phyloP scores from a whole-genome alignment of 2,329 filamentous ascomycete genomes.

The Neofusicoccum ribis region DNA sequence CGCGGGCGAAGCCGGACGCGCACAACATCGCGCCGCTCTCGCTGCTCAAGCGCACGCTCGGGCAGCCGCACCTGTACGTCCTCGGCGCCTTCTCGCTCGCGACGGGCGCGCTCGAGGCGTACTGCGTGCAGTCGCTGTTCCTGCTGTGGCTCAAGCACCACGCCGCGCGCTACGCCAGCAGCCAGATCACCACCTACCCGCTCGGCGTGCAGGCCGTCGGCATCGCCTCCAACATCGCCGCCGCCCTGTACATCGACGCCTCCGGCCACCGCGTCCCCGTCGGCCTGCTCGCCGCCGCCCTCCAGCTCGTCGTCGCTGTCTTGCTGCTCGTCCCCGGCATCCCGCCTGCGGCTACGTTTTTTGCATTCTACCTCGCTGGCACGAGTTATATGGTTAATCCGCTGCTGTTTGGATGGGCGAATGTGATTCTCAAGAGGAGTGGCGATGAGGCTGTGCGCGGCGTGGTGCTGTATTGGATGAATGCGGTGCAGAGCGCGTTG shows the following conservation, averaged over 20 bases:
- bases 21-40: slow-evolving; percentile 30
- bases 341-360: slow-evolving; percentile 35
- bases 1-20: slow-evolving; percentile 28
- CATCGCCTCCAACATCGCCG: slow-evolving; percentile 50
- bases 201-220: slow-evolving; percentile 59
- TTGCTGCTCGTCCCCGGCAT: slow-evolving; percentile 37
- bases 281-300: slow-evolving; percentile 32
- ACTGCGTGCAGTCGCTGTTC: slow-evolving; percentile 26
- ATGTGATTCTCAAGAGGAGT: slow-evolving; percentile 37
- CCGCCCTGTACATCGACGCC: slow-evolving; percentile 40
- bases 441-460: slow-evolving; percentile 46
- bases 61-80: slow-evolving; percentile 30
- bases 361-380: slow-evolving; percentile 41
- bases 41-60: slow-evolving; percentile 26
- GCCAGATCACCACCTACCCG: slow-evolving; percentile 53
- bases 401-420: slow-evolving; percentile 43
- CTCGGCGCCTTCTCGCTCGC: slow-evolving; percentile 42
- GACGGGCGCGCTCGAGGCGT: slow-evolving; percentile 39
- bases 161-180: slow-evolving; percentile 45
- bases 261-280: slow-evolving; percentile 39
- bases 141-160: slow-evolving; percentile 32
- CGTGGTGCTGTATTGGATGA: slow-evolving; percentile 45
- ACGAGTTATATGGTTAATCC: slow-evolving; percentile 45
- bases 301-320: slow-evolving; percentile 37
- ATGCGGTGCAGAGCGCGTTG: slow-evolving; percentile 40